Evolutionary conservation across 208 protist species (phyloP), one percentile per base, ranked within the genome.

Genomic region (Trypanosoma melophagium): DNA sequence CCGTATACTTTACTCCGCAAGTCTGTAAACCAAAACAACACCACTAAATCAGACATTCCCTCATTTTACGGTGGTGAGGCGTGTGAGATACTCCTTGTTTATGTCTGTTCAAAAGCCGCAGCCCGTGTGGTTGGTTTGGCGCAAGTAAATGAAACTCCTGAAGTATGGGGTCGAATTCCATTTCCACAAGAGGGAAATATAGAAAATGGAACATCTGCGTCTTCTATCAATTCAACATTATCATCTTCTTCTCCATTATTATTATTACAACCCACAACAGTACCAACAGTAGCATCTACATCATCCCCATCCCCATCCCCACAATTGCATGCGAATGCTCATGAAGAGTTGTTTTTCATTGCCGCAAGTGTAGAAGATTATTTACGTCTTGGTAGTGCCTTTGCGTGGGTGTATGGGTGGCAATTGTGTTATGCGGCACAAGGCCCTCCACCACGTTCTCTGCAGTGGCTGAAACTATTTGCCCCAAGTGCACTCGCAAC

Each of bases 351-450:
- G 44, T 92, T 92, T 60, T 87, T 80, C 54, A 80, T 92, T 69
- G 68, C 86, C 9, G 50, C 50, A 38, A 72, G 58, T 38, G 13
- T 92, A 31, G 73, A 80, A 53, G 83, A 87, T 64, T 92, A 92
- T 66, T 56, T 85, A 19, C 80, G 86, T 19, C 69, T 92, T 13
- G 83, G 76, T 25, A 67, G 76, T 22, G 62, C 79, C 45, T 84
- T 89, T 58, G 79, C 78, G 8, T 92, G 86, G 86, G 70, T 92
- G 16, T 92, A 92, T 67, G 86, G 86, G 8, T 92, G 86, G 86
- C 86, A 92, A 69, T 66, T 87, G 55, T 87, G 83, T 67, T 92
- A 89, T 71, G 69, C 74, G 1, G 60, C 80, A 0, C 51, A 51
- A 16, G 80, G 83, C 24, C 76, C 80, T 35, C 86, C 80, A 28